phyloP scores from a whole-genome alignment of 2,329 filamentous ascomycete genomes.

The Diaporthe ampelina region DNA sequence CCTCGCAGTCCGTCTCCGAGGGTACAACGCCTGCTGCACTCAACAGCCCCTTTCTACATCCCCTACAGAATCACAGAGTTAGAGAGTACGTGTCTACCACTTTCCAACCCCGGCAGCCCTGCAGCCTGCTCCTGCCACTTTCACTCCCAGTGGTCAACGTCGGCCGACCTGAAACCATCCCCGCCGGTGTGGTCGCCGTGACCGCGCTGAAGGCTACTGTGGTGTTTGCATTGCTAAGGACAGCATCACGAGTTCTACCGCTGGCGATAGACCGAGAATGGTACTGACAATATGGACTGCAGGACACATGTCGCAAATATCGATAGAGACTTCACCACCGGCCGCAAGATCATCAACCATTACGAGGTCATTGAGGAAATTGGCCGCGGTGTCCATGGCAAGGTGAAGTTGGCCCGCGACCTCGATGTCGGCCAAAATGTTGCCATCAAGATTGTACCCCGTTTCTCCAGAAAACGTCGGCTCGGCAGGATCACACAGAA shows the following conservation, averaged over 20 bases:
- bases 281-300: slow-evolving; percentile 33
- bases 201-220: not conserved
- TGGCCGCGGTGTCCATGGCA: slow-evolving; percentile 94
- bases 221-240: not conserved
- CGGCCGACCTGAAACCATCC: not conserved
- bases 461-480: slow-evolving; percentile 92
- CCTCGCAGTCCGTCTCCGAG: slow-evolving; percentile 64
- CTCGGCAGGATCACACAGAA: slow-evolving; percentile 82
- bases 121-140: not conserved
- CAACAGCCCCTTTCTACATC: slow-evolving; percentile 76
- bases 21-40: slow-evolving; percentile 65
- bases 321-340: slow-evolving; percentile 88
- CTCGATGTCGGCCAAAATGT: slow-evolving; percentile 82
- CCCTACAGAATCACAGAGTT: slow-evolving; percentile 79
- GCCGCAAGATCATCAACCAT: slow-evolving; percentile 96
- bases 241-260: not conserved
- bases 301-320: slow-evolving; percentile 93
- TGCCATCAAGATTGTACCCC: slow-evolving; percentile 98
- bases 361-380: slow-evolving; percentile 98
- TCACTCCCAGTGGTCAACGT: not conserved
- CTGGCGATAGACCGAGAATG: not conserved
- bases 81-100: slow-evolving; percentile 74
- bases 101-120: not conserved
- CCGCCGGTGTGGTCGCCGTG: not conserved
- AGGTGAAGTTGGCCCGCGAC: slow-evolving; percentile 94